Evolutionary conservation across 257 asterid species (phyloP).

Genomic region (Solanum pimpinellifolium): DNA sequence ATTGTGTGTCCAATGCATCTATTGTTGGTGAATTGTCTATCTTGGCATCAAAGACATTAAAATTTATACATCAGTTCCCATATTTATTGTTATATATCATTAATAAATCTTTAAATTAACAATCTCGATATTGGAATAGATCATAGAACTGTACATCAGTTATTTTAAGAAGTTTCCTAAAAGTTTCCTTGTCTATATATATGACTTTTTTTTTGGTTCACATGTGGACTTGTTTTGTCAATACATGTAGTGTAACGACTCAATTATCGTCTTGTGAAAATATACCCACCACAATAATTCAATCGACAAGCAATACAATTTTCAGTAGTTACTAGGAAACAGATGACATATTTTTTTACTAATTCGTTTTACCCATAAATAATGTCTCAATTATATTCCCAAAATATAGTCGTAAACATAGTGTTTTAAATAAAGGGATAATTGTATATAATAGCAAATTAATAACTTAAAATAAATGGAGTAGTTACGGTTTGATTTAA

Average conservation of each 20-base stretch:
- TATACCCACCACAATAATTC: not conserved
- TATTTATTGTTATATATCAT: not conserved
- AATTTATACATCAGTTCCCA: not conserved
- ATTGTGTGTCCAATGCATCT: not conserved
- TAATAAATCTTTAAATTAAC: not conserved
- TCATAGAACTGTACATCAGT: not conserved
- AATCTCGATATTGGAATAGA: not conserved
- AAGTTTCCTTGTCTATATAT: not conserved
- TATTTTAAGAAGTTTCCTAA: not conserved
- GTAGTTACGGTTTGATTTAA: too few species aligned
- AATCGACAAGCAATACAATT: not conserved
- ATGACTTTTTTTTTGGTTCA: not conserved
- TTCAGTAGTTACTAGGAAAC: not conserved
- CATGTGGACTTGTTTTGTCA: not conserved
- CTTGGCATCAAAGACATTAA: not conserved
- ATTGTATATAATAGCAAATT: too few species aligned
- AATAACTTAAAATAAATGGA: too few species aligned
- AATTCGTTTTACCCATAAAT: not conserved
- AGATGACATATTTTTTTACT: not conserved
- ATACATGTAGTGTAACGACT: not conserved
- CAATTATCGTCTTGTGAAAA: not conserved
- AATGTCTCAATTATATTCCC: not conserved
- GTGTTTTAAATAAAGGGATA: too few species aligned
- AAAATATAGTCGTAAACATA: too few species aligned
- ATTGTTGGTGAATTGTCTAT: not conserved